A percentile compares a stretch with the other conserved stretches of the same genome.
Conservation (phyloP, 129 eudicot genomes). For the Calendula officinalis region DNA sequence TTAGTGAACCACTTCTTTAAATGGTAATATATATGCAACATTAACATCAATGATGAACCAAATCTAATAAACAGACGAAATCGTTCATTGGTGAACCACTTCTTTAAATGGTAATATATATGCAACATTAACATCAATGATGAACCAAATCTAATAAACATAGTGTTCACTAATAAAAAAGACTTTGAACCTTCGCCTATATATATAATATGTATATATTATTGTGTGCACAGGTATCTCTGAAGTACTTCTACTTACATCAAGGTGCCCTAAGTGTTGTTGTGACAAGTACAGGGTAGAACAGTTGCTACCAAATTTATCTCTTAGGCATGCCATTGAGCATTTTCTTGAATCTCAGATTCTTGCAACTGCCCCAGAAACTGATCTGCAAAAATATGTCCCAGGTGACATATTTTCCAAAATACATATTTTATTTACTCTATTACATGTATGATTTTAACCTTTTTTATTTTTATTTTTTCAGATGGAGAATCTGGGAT, state of each 20-base stretch:
- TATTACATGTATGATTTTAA: slow-evolving; percentile 19
- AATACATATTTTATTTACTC: background rate
- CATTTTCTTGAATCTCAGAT: slow-evolving; percentile 75
- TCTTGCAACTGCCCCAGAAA: slow-evolving; percentile 48
- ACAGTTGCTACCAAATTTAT: slow-evolving; percentile 77
- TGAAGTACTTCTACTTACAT: slow-evolving; percentile 47
- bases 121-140: too few relatives aligned
- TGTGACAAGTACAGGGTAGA: slow-evolving; percentile 57
- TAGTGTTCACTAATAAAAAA: too few relatives aligned
- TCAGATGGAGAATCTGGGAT: slow-evolving; percentile 95
- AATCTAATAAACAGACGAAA: too few relatives aligned
- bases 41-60: too few relatives aligned
- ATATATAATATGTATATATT: slow-evolving; percentile 14
- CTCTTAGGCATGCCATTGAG: slow-evolving; percentile 80
- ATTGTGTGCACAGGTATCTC: slow-evolving; percentile 54
- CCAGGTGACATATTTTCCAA: slow-evolving; percentile 54
- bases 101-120: too few relatives aligned
- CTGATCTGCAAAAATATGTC: slow-evolving; percentile 56
- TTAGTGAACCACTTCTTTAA: too few relatives aligned
- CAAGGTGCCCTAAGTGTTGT: slow-evolving; percentile 75
- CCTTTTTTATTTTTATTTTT: background rate
- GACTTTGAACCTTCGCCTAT: background rate
- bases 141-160: too few relatives aligned
- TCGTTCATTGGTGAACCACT: too few relatives aligned
- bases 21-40: too few relatives aligned